Evolutionary conservation across 305 asterid genomes (phyloP).

Genomic region (Fraxinus latifolia): DNA sequence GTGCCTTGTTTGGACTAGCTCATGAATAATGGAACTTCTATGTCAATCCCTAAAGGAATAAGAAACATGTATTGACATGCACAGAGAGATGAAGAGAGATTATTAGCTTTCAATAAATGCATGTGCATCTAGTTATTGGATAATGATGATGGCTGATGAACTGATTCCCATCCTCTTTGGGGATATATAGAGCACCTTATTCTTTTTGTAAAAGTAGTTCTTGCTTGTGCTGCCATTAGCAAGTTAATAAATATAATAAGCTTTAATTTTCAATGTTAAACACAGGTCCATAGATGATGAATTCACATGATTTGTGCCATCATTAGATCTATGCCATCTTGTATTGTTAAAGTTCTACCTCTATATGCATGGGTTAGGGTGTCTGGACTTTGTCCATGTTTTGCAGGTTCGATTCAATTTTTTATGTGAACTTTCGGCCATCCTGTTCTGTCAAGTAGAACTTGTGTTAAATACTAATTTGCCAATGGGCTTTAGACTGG

Average conservation of each 20-base stretch:
- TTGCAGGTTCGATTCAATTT: constrained; percentile 31
- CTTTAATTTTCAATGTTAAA: neutral
- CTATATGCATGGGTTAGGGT: constrained; percentile 17
- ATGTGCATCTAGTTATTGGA: neutral
- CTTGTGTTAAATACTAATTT: neutral
- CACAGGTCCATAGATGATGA: neutral
- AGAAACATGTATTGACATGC: neutral
- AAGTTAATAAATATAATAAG: neutral
- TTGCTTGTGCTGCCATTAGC: constrained; percentile 8
- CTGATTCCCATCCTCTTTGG: neutral
- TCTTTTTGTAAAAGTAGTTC: neutral
- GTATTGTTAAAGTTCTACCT: neutral
- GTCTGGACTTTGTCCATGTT: constrained; percentile 38
- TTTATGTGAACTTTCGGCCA: neutral
- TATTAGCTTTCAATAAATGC: neutral
- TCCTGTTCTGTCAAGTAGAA: neutral
- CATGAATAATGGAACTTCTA: neutral
- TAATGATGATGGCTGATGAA: neutral
- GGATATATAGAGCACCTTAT: neutral
- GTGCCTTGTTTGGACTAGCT: neutral
- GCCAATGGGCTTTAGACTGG: neutral
- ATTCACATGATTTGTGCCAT: neutral
- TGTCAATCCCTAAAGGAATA: neutral
- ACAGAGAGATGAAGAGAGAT: neutral
- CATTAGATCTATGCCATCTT: neutral